Evolutionary conservation across 129 eudicot genomes (phyloP), one percentile per base, ranked within the genome.

Genomic region (Kitagawia praeruptora): DNA sequence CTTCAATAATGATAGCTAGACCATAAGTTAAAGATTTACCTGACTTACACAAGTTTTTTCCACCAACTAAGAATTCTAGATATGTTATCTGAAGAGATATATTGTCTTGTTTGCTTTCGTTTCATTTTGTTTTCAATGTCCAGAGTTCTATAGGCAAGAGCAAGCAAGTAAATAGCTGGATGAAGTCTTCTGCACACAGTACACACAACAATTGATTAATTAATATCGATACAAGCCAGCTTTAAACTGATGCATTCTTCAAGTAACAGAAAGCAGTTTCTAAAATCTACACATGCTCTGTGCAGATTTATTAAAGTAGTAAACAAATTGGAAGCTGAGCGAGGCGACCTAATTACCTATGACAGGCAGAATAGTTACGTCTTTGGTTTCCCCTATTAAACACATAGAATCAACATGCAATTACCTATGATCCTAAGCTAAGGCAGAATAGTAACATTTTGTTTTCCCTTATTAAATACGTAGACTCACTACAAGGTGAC

Each of bases 111-210:
- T 78, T 77, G 87, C 81, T 84, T 92, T 51, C 77, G 81, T 73
- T 89, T 88, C 89, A 81, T 91, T 49, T 83, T 81, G 75, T 89
- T 86, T 90, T 95, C 98, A 76, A 90, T 86, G 83, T 95, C 98
- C 81, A 95, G 86, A 83, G 97, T 92, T 79, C 98, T 82, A 85
- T 95, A 95, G 63, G 96, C 98, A 82, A 95, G 94, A 85, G 94
- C 88, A 83, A 95, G 93, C 88, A 95, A 87, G 84, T 95, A 92
- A 28, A 95, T 74, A 75, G 98, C 96, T 81, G 98, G 98, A 86
- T 95, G 98, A 72, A 92, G 90, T 88, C 97, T 90, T 91, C 98
- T 94, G 90, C 85, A 80, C 74, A 82, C 18, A 54, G 61, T 25
- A 46, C 66, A 78, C 4, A 78, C 42, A 28, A 66, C 16, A 31